A percentile compares a stretch with the other conserved stretches of the same genome.
Conservation (phyloP, 306 rosid genomes). For the Gastrolobium villosum region DNA sequence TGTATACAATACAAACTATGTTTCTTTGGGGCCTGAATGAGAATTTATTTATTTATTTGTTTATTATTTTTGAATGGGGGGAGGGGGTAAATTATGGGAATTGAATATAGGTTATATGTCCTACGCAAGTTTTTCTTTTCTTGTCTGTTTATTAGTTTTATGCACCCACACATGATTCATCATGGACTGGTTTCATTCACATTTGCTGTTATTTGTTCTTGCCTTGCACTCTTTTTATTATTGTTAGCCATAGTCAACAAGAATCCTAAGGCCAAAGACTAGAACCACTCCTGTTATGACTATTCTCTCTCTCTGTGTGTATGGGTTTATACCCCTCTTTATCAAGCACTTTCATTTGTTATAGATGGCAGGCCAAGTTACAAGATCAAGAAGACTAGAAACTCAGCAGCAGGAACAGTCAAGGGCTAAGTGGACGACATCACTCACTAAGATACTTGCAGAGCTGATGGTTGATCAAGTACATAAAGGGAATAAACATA, state of each 20-base stretch:
- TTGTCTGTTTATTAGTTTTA: conserved; percentile 26
- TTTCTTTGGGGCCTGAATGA: background rate
- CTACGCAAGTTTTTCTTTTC: background rate
- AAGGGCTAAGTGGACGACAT: conserved; percentile 76
- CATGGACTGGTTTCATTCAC: conserved; percentile 3
- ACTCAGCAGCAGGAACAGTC: conserved; percentile 66
- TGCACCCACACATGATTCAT: background rate
- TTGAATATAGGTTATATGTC: background rate
- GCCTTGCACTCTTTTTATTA: conserved; percentile 12
- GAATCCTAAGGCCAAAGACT: conserved; percentile 6
- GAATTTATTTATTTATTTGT: too few relatives aligned
- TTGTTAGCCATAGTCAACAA: conserved; percentile 1
- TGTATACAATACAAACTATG: background rate
- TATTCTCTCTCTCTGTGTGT: background rate
- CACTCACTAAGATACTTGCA: conserved; percentile 75
- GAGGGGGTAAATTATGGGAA: background rate
- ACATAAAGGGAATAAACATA: conserved; percentile 63
- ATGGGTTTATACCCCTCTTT: conserved; percentile 11
- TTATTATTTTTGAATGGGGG: too few relatives aligned
- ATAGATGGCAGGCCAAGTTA: conserved; percentile 68
- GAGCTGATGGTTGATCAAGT: conserved; percentile 74
- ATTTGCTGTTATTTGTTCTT: conserved; percentile 26
- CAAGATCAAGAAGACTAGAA: conserved; percentile 58
- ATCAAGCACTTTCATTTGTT: conserved; percentile 26
- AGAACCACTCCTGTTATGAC: background rate